Conservation (phyloP, 805 yeast genomes). For the Wickerhamomyces hampshirensis region DNA sequence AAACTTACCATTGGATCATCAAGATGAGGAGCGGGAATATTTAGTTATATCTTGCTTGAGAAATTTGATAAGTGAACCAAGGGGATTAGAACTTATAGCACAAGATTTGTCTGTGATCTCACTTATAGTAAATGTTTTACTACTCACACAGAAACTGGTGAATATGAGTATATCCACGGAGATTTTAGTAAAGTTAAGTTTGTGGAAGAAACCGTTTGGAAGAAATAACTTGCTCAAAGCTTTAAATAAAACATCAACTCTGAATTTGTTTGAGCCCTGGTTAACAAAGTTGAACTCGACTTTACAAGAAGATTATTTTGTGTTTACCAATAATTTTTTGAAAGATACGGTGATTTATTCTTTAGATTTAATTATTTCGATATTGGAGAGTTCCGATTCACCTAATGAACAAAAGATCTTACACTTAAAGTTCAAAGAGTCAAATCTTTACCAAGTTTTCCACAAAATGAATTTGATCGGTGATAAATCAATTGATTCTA, state of each 20-base stretch:
- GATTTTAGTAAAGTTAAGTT: conserved; percentile 32
- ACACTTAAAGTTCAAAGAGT: conserved; percentile 30
- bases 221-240: conserved; percentile 25
- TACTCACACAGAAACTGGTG: conserved; percentile 45
- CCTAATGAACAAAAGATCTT: conserved; percentile 23
- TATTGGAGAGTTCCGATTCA: conserved; percentile 22
- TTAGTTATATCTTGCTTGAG: conserved; percentile 46
- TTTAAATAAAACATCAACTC: conserved; percentile 15
- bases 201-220: conserved; percentile 27
- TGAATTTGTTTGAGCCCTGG: conserved; percentile 20
- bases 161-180: conserved; percentile 55
- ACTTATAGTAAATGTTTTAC: conserved; percentile 39
- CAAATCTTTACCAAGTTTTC: conserved; percentile 31
- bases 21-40: conserved; percentile 47
- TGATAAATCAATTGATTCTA: conserved; percentile 29
- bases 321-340: conserved; percentile 15
- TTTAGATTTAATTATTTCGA: conserved; percentile 17
- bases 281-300: conserved; percentile 9
- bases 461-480: conserved; percentile 36
- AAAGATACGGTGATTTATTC: conserved; percentile 20
- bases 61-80: conserved; percentile 36
- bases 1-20: conserved; percentile 38
- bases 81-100: conserved; percentile 23
- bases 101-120: conserved; percentile 19
- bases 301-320: conserved; percentile 13